phyloP scores from a whole-genome alignment of 164 flowering plant genomes.

The Annona cherimola region DNA sequence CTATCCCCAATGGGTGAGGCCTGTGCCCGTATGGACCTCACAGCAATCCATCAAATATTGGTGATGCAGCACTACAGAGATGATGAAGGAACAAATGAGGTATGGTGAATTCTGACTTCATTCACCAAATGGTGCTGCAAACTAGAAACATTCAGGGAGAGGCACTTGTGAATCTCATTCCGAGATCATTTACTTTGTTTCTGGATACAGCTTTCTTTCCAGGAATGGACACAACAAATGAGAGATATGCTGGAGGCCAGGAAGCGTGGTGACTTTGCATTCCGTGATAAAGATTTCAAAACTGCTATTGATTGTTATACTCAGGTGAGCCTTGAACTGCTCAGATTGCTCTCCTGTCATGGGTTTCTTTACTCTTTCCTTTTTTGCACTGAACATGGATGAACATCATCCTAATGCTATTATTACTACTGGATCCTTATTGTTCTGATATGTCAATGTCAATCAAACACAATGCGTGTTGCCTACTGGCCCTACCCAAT shows the following conservation, averaged over 20 bases:
- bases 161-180: not conserved
- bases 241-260: slow-evolving; percentile 96
- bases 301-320: slow-evolving; percentile 87
- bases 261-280: slow-evolving; percentile 93
- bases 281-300: slow-evolving; percentile 89
- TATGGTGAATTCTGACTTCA: slow-evolving; percentile 18
- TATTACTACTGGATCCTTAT: too few relatives aligned
- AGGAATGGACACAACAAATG: slow-evolving; percentile 99
- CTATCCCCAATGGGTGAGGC: slow-evolving; percentile 97
- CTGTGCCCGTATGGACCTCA: slow-evolving; percentile 88
- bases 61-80: slow-evolving; percentile 81
- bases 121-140: not conserved
- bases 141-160: not conserved
- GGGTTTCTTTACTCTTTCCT: not conserved
- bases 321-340: slow-evolving; percentile 43
- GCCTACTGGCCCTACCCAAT: too few relatives aligned
- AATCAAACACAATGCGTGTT: too few relatives aligned
- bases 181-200: not conserved
- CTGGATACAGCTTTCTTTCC: slow-evolving; percentile 73
- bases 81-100: slow-evolving; percentile 98
- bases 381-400: too few relatives aligned
- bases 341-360: not conserved
- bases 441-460: too few relatives aligned
- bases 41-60: slow-evolving; percentile 92
- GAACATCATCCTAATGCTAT: too few relatives aligned